Evolutionary conservation across 164 flowering plant species (phyloP), one percentile per base, ranked within the genome.

Genomic region (Magnolia kwangsiensis): DNA sequence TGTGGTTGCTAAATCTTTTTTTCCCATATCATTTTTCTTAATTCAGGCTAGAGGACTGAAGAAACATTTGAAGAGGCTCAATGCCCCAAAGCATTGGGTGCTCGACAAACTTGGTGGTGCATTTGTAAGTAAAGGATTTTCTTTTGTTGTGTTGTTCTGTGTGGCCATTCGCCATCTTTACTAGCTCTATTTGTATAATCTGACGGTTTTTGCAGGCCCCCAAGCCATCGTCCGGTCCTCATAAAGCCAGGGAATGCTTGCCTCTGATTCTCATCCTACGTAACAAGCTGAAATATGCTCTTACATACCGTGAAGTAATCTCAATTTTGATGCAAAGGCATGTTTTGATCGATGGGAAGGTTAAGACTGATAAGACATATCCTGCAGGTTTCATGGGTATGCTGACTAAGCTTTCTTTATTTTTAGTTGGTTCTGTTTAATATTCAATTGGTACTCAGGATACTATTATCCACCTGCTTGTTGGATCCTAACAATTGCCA

Each of bases 81-180:
- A 89, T 89, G 92, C 92, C 77, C 92, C 92, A 0, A 86, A 82
- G 75, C 90, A 89, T 81, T 89, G 90, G 90, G 87, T 87, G 92
- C 86, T 89, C 67, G 92, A 87, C 80, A 89, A 89, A 68, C 90
- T 89, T 79, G 92, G 92, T 37, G 92, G 90, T 77, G 89, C 92
- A 67, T 89, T 89, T 84, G 90, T 89, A 80, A 82, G 92, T 76
- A 4, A 14, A 64, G 61, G 20, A 29, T 23, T n/a, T 59, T 4
- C 8, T 2, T 58, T 5, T 73, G 20, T 2, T 64, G 61, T 16
- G 16, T 9, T 55, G 61, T 11, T 13, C 4, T 55, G 61, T 11
- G 8, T 55, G 18, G 9, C 0, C 37, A 20, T 21, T 65, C 19
- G 1, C 8, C n/a, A 1, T 29, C 71, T 16, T 1, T 7, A 3